Conservation (phyloP, 2,329 filamentous ascomycete species). For the Endocalyx cinctus region DNA sequence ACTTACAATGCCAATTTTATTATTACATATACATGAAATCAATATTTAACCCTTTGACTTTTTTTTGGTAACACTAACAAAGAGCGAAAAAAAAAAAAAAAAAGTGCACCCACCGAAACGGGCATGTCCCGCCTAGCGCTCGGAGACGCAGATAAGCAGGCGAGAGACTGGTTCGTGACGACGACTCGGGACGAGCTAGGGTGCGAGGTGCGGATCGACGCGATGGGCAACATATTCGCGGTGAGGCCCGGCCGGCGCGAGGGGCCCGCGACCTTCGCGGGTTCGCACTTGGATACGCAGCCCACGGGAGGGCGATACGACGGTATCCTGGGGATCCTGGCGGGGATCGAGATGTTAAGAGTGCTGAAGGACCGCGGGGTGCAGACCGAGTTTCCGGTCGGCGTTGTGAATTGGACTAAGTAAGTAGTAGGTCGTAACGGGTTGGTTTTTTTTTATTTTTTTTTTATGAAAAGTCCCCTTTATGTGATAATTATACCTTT, state of each 20-base stretch:
- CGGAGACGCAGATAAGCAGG: slow-evolving; percentile 65
- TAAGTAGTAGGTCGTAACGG: too few species aligned
- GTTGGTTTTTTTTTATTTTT: too few species aligned
- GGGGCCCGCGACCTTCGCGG: slow-evolving; percentile 62
- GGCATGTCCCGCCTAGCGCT: slow-evolving; percentile 74
- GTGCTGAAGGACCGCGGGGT: slow-evolving; percentile 62
- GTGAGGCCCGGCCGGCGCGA: slow-evolving; percentile 57
- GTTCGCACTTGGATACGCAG: slow-evolving; percentile 65
- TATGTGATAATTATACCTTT: too few species aligned
- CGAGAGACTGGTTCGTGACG: slow-evolving; percentile 70
- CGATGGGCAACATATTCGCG: slow-evolving; percentile 79
- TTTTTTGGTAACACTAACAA: too few species aligned
- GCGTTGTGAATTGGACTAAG: slow-evolving; percentile 76
- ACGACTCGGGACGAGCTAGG: slow-evolving; percentile 58
- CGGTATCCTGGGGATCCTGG: slow-evolving; percentile 69
- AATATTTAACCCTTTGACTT: too few species aligned
- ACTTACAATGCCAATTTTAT: background rate
- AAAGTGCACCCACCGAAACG: slow-evolving; percentile 55
- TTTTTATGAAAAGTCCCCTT: too few species aligned
- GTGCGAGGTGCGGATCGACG: slow-evolving; percentile 64
- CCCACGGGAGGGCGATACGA: slow-evolving; percentile 66
- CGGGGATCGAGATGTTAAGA: slow-evolving; percentile 68
- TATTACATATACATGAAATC: too few species aligned
- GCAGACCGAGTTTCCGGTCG: slow-evolving; percentile 66
- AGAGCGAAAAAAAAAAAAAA: slow-evolving; percentile 59